Percentiles rank a stretch among this genome's conserved stretches.
These are phyloP conservation scores for Starmerella stellata DNA, from an alignment of 805 yeast genomes.

Conservation along the genomic window DNA sequence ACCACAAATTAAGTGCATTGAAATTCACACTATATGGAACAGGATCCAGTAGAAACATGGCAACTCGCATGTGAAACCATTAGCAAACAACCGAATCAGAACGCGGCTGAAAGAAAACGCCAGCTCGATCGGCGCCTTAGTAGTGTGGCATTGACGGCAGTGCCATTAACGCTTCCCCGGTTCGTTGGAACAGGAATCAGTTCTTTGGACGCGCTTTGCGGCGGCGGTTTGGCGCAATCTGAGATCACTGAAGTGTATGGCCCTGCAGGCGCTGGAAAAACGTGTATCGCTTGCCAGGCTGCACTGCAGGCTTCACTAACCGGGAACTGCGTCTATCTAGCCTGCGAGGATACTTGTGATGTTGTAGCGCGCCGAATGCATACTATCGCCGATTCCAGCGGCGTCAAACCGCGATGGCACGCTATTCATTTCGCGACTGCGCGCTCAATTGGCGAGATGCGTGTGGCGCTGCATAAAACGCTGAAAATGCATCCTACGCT, in stretches of 20 bases:
- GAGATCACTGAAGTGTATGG: slow-evolving; percentile 63
- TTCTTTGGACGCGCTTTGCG: slow-evolving; percentile 31
- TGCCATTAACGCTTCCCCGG: not conserved
- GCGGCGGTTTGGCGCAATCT: slow-evolving; percentile 41
- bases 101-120: too few relatives aligned
- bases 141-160: too few relatives aligned
- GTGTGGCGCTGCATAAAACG: slow-evolving; percentile 2
- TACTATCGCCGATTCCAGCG: not conserved
- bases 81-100: too few relatives aligned
- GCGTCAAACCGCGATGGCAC: not conserved
- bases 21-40: too few relatives aligned
- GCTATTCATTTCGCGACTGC: slow-evolving; percentile 1
- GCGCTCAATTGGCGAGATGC: slow-evolving; percentile 2
- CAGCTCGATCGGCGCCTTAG: too few relatives aligned
- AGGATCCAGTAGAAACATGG: too few relatives aligned
- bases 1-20: too few relatives aligned
- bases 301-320: slow-evolving; percentile 39
- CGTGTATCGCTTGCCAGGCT: slow-evolving; percentile 57
- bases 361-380: not conserved
- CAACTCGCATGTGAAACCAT: too few relatives aligned
- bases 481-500: slow-evolving; percentile 21
- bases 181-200: slow-evolving; percentile 30
- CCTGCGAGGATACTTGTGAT: slow-evolving; percentile 47
- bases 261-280: slow-evolving; percentile 70
- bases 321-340: slow-evolving; percentile 52